Evolutionary conservation across 805 yeast species (phyloP), one percentile per base, ranked within the genome.

Genomic region (Wickerhamiella australiensis): DNA sequence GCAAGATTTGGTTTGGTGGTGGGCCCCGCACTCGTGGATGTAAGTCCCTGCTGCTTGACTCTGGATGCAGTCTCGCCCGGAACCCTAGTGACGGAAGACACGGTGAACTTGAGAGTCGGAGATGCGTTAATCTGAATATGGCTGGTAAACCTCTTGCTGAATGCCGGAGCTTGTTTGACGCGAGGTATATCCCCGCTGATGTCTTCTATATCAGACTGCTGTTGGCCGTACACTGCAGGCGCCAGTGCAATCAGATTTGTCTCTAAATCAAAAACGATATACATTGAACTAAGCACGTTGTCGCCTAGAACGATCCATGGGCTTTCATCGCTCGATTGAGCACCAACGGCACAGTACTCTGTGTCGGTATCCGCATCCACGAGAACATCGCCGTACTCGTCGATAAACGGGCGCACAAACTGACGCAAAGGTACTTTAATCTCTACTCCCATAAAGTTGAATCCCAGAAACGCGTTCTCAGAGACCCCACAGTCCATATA

Each of bases 231-330:
- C 36, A 53, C 56, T 25, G 75, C 70, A 50, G 73, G 41, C 11
- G 77, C 84, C 46, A 81, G 52, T 1, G 81, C 77, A 33, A 81
- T 68, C 53, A 74, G 68, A 43, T 64, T 65, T 54, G 70, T 72
- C 25, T 77, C 80, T 51, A 79, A 64, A 60, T 82, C 82, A 61
- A 74, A 78, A 11, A 79, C 85, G 21, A 76, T 66, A 61, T 81
- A 82, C 37, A 78, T 76, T 43, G 73, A 70, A 50, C 81, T 69
- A 53, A 82, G 64, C 54, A 81, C 67, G 52, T 72, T 73, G 60
- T 79, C 85, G 13, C 87, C 87, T 33, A 81, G 63, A 42, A 77
- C 65, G 15, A 70, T 58, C 26, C 61, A 55, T 48, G 63, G 57
- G 67, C 64, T 52, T 18, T 47, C 25, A 40, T 40, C 43, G 7